phyloP scores from a whole-genome alignment of 352 stramenopile genomes.

The Globisporangium ultimum region DNA sequence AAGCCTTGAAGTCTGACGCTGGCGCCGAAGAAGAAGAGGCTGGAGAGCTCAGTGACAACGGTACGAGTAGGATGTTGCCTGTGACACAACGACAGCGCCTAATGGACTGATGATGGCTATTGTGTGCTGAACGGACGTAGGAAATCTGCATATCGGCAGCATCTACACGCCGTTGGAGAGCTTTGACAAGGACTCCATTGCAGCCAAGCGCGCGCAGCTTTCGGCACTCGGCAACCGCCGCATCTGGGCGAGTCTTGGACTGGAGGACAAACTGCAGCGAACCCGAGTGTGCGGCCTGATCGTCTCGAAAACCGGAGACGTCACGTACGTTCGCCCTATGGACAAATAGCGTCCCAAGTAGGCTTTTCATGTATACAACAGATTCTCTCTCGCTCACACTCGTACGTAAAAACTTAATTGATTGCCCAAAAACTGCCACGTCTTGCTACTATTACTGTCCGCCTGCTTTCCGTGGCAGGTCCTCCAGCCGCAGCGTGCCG shows the following conservation, averaged over 20 bases:
- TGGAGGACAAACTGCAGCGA: conserved; percentile 70
- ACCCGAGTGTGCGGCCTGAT: conserved; percentile 58
- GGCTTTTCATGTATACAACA: too few species aligned
- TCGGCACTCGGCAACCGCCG: conserved; percentile 68
- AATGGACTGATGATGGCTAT: not conserved
- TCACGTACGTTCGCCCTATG: conserved; percentile 61
- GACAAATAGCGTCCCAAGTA: conserved; percentile 35
- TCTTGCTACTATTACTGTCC: conserved; percentile 6
- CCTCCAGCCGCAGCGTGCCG: conserved; percentile 44
- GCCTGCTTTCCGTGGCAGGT: conserved; percentile 45
- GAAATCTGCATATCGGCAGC: conserved; percentile 54
- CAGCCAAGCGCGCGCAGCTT: conserved; percentile 77
- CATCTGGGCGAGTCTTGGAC: conserved; percentile 82
- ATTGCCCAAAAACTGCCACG: not conserved
- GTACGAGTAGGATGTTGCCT: conserved; percentile 24
- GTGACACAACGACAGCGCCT: too few species aligned
- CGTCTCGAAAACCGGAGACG: conserved; percentile 68
- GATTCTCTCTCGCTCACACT: conserved; percentile 2
- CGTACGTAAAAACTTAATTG: conserved; percentile 1
- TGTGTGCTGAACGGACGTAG: conserved; percentile 18
- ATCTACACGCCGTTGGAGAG: conserved; percentile 75
- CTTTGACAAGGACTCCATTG: conserved; percentile 78
- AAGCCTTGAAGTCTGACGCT: conserved; percentile 28
- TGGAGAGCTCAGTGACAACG: conserved; percentile 59
- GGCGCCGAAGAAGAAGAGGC: conserved; percentile 61